Evolutionary conservation across 225 moss, liverwort and hornwort species (phyloP), one percentile per base, ranked within the genome.

Genomic region (Pleurozium schreberi): DNA sequence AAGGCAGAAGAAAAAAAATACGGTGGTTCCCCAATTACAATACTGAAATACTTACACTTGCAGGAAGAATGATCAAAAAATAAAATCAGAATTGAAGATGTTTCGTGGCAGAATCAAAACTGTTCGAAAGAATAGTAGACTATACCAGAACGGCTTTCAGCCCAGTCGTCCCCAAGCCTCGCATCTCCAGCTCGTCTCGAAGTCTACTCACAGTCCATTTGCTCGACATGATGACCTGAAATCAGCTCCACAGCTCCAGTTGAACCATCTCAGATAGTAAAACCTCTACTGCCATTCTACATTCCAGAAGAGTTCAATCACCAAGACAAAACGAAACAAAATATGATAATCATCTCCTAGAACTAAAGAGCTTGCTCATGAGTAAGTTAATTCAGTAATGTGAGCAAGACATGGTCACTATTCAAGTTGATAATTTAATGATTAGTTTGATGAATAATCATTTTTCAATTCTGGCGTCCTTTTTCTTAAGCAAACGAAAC

Each of bases 111-210:
- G 30, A 59, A 60, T 80, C 40, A 60, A 59, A 74, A 49, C 8
- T 11, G 36, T 25, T 22, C 18, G 43, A 78, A 84, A 75, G 12
- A n/a, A 42, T 80, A 87, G 55, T 40, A n/a, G n/a, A n/a, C n/a
- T n/a, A 59, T 87, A 98, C 96, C 97, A 98, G 92, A 87, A 90
- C 64, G 60, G 95, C 84, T 91, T 96, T 98, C 50, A 97, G 89
- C 78, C 97, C 97, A 49, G 92, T 91, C 30, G 95, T 93, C 84
- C 96, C 98, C 85, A 96, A 92, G 27, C 94, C 94, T 87, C 97
- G 95, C 89, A 93, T 95, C 45, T 92, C 75, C 80, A 98, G 96
- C 91, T 95, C 94, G 61, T 90, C 93, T 59, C 96, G 95, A 85
- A 98, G 95, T 88, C 80, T 73, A 73, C 86, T 90, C 87, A 98